These are phyloP conservation scores for Ophiostoma triangulosporum DNA, from an alignment of 2,329 filamentous ascomycete genomes.

Conservation along the genomic window DNA sequence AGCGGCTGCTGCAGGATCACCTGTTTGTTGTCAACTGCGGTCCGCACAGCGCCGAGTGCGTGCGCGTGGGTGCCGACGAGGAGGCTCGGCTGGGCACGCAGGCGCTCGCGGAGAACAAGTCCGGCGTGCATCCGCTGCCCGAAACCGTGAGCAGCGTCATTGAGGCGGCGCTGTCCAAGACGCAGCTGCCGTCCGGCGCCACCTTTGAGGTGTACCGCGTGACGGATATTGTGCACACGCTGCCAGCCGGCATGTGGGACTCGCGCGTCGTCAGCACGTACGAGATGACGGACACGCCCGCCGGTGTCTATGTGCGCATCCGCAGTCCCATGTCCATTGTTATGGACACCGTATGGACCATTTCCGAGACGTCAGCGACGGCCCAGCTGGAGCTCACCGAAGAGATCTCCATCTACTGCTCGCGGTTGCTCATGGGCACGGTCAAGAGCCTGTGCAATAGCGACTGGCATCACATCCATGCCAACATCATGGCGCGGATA, in stretches of 20 bases:
- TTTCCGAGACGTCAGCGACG: conserved; percentile 16
- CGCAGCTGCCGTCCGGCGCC: conserved; percentile 12
- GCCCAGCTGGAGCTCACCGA: conserved; percentile 30
- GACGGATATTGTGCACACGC: conserved; percentile 35
- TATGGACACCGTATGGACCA: conserved; percentile 40
- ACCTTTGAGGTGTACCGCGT: conserved; percentile 32
- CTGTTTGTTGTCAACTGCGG: conserved; percentile 38
- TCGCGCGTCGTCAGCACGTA: conserved; percentile 39
- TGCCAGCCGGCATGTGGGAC: conserved; percentile 43
- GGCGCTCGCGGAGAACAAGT: conserved; percentile 16
- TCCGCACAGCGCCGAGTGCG: conserved; percentile 34
- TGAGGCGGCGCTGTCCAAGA: not conserved
- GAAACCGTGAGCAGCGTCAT: conserved; percentile 3
- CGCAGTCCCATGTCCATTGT: conserved; percentile 35
- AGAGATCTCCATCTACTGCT: conserved; percentile 36
- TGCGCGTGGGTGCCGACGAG: conserved; percentile 20
- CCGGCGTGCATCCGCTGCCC: conserved; percentile 8
- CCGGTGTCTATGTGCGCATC: conserved; percentile 37
- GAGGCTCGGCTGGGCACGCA: conserved; percentile 20
- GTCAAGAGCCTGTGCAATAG: conserved; percentile 37
- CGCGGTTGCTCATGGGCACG: conserved; percentile 32
- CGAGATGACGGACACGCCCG: conserved; percentile 35
- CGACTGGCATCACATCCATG: conserved; percentile 37
- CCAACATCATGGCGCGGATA: conserved; percentile 30
- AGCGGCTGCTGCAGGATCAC: conserved; percentile 38